A percentile compares a stretch with the other conserved stretches of the same genome.
Evolutionary conservation across 768 basidiomycete species (phyloP).

Genomic region (Botryobasidium botryosum): DNA sequence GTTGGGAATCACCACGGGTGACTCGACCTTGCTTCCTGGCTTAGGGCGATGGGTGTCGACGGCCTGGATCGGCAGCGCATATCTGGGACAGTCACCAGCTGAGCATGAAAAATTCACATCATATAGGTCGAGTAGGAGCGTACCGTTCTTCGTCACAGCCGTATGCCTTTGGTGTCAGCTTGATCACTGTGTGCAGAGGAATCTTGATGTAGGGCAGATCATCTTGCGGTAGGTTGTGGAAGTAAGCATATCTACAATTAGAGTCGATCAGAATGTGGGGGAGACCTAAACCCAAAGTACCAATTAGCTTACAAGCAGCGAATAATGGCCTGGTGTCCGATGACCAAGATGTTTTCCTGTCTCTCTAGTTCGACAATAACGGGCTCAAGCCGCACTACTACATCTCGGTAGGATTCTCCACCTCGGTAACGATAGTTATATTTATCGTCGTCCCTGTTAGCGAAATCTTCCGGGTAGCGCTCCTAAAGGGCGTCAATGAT

Average conservation of each 20-base stretch:
- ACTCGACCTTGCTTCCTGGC: slow-evolving; percentile 2
- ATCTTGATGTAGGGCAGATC: slow-evolving; percentile 98
- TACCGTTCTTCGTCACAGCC: slow-evolving; percentile 95
- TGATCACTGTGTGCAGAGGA: slow-evolving; percentile 92
- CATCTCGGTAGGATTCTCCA: slow-evolving; percentile 96
- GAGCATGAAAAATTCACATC: not conserved
- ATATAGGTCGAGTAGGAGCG: slow-evolving; percentile 9
- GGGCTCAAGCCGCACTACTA: slow-evolving; percentile 86
- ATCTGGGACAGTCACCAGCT: not conserved
- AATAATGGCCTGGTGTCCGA: slow-evolving; percentile 87
- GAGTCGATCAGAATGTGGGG: not conserved
- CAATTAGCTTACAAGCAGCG: slow-evolving; percentile 34
- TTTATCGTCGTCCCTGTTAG: slow-evolving; percentile 96
- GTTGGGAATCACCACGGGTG: not conserved
- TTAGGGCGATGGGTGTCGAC: slow-evolving; percentile 11
- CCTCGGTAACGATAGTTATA: slow-evolving; percentile 97
- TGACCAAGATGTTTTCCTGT: slow-evolving; percentile 91
- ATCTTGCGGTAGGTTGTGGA: slow-evolving; percentile 77
- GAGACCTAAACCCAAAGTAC: not conserved
- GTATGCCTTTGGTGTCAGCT: slow-evolving; percentile 94
- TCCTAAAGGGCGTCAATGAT: slow-evolving; percentile 29
- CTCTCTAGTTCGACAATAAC: slow-evolving; percentile 99
- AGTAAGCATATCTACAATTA: slow-evolving; percentile 74
- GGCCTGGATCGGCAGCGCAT: slow-evolving; percentile 11
- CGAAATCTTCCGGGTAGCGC: slow-evolving; percentile 94